phyloP scores from a whole-genome alignment of 495 filamentous ascomycete species.

The Hypoxylon fuscum region DNA sequence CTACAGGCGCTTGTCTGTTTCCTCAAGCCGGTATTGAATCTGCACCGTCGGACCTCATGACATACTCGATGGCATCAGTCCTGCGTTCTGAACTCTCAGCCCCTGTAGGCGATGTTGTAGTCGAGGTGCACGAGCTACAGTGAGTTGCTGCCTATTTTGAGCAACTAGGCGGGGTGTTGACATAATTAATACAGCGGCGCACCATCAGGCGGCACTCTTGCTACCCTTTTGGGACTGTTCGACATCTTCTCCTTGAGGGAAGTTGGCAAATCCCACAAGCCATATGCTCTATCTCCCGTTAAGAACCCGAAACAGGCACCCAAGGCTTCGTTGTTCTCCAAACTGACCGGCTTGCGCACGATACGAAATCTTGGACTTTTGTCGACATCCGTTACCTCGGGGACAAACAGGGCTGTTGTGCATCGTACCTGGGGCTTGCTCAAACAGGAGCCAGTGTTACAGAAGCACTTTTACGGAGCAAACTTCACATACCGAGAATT shows the following conservation, averaged over 20 bases:
- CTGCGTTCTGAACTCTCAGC: slow-evolving; percentile 67
- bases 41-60: slow-evolving; percentile 80
- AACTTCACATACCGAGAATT: slow-evolving; percentile 78
- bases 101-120: slow-evolving; percentile 65
- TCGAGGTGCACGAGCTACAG: slow-evolving; percentile 71
- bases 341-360: slow-evolving; percentile 67
- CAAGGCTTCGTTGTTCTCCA: slow-evolving; percentile 48
- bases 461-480: slow-evolving; percentile 68
- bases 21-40: slow-evolving; percentile 88
- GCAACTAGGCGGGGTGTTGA: slow-evolving; percentile 1
- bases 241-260: slow-evolving; percentile 68
- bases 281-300: slow-evolving; percentile 74
- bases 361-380: slow-evolving; percentile 74
- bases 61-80: slow-evolving; percentile 72
- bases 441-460: slow-evolving; percentile 51
- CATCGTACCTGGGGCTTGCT: slow-evolving; percentile 82
- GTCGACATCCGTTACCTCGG: slow-evolving; percentile 65
- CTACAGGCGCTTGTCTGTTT: slow-evolving; percentile 83
- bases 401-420: slow-evolving; percentile 72
- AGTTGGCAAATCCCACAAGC: slow-evolving; percentile 62
- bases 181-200: slow-evolving; percentile 48
- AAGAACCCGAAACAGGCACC: slow-evolving; percentile 58
- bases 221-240: slow-evolving; percentile 69
- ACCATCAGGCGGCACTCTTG: slow-evolving; percentile 78
- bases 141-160: slow-evolving; percentile 41